These are phyloP conservation scores for Mrakia frigida DNA, from an alignment of 768 basidiomycete species.

Conservation along the genomic window DNA sequence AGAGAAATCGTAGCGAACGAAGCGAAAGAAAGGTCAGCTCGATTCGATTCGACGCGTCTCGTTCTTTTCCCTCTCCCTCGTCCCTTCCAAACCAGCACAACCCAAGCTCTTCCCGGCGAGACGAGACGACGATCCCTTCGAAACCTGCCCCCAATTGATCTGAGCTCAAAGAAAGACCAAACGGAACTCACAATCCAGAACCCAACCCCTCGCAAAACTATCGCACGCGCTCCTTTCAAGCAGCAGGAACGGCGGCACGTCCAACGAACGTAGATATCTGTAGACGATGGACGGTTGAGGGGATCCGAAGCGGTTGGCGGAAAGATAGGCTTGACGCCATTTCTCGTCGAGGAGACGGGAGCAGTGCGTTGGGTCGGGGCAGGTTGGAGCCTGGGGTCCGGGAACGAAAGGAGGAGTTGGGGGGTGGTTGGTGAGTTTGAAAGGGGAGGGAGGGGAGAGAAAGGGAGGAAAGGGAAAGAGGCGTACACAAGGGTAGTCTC, in stretches of 20 bases:
- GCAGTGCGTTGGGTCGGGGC: conserved; percentile 1
- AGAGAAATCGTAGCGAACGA: not conserved
- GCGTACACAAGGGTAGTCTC: conserved; percentile 25
- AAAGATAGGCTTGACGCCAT: conserved; percentile 4
- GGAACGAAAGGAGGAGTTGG: not conserved
- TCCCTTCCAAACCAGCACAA: no score
- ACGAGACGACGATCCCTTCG: not conserved
- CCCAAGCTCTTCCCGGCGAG: no score
- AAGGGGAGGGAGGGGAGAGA: not conserved
- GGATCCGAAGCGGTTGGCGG: conserved; percentile 6
- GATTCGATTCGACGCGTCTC: no score
- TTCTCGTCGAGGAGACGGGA: conserved; percentile 2
- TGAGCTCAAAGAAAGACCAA: not conserved
- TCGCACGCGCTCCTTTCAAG: conserved; percentile 15
- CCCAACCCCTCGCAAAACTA: not conserved
- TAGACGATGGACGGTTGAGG: not conserved
- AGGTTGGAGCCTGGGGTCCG: conserved; percentile 10
- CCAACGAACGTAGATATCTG: not conserved
- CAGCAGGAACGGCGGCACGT: conserved; percentile 6
- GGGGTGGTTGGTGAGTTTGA: not conserved
- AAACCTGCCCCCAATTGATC: no score
- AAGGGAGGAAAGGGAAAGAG: not conserved
- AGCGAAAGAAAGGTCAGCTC: not conserved
- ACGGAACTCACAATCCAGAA: conserved; percentile 3
- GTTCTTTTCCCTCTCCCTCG: not conserved